A percentile compares a stretch with the other conserved stretches of the same genome.
Conservation (phyloP, 345 rosid species). For the Euphorbia tirucalli region DNA sequence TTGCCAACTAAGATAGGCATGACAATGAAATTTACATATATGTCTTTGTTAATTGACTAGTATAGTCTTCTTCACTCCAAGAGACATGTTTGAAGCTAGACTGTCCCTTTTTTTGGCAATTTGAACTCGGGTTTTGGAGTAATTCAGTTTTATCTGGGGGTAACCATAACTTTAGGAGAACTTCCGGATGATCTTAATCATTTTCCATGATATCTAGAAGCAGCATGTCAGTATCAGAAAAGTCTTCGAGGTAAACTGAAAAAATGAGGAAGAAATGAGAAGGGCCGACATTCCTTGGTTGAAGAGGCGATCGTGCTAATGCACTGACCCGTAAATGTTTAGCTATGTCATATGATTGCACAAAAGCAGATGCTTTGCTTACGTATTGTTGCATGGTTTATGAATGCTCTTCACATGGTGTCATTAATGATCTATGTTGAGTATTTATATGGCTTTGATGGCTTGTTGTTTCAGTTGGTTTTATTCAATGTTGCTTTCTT, state of each 20-base stretch:
- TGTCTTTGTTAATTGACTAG: background rate
- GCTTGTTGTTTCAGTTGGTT: slow-evolving; percentile 58
- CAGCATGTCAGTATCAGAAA: too few species aligned
- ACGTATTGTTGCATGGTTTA: too few species aligned
- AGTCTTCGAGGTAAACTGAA: too few species aligned
- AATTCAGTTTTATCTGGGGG: background rate
- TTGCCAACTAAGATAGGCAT: background rate
- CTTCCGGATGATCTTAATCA: background rate
- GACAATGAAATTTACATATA: background rate
- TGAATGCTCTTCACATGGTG: background rate
- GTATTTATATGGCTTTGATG: slow-evolving; percentile 16
- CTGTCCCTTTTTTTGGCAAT: background rate
- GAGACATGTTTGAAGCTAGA: background rate
- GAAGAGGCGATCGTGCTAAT: background rate
- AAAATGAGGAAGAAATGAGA: background rate
- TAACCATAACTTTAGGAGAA: background rate
- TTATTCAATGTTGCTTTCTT: slow-evolving; percentile 93
- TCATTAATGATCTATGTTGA: background rate
- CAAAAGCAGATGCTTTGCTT: background rate
- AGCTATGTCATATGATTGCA: background rate
- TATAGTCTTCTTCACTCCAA: background rate
- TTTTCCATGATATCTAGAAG: background rate
- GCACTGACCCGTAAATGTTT: background rate
- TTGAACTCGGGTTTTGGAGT: background rate
- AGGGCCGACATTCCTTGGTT: background rate